Conservation (phyloP, 805 yeast species). For the Wickerhamomyces kurtzmanii region DNA sequence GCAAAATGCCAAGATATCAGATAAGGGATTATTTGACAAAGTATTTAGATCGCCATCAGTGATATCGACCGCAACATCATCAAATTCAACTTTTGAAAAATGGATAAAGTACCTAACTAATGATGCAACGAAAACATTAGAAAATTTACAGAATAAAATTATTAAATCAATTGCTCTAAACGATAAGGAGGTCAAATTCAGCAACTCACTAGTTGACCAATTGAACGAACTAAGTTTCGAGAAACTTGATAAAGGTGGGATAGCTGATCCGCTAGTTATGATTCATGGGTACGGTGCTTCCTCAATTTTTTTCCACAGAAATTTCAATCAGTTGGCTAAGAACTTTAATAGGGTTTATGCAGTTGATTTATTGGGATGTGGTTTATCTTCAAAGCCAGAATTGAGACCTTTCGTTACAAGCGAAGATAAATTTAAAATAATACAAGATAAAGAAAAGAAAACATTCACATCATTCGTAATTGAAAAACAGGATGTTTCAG, state of each 20-base stretch:
- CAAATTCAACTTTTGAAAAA: too few species aligned
- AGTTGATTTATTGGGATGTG: constrained; percentile 65
- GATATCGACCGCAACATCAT: too few species aligned
- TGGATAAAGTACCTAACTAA: too few species aligned
- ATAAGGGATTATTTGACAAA: too few species aligned
- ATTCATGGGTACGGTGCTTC: constrained; percentile 95
- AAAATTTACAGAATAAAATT: constrained; percentile 10
- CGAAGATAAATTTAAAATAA: not conserved
- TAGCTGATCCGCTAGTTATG: constrained; percentile 34
- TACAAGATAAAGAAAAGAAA: constrained; percentile 2
- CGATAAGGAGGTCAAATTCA: constrained; percentile 5
- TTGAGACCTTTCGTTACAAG: constrained; percentile 3
- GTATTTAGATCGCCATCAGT: too few species aligned
- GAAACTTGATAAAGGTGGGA: constrained; percentile 10
- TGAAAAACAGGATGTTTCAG: constrained; percentile 9
- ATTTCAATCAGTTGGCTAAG: constrained; percentile 40
- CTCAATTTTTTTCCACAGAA: constrained; percentile 69
- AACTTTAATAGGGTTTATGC: constrained; percentile 52
- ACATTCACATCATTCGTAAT: constrained; percentile 13
- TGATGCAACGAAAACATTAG: constrained; percentile 2
- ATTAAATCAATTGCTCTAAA: constrained; percentile 5
- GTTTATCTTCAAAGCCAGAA: constrained; percentile 46
- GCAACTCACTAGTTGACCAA: constrained; percentile 7
- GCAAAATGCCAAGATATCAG: too few species aligned
- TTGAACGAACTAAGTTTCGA: constrained; percentile 16